Evolutionary conservation across 1,284 basidiomycete species (phyloP).

Genomic region (Ganoderma meredithae): DNA sequence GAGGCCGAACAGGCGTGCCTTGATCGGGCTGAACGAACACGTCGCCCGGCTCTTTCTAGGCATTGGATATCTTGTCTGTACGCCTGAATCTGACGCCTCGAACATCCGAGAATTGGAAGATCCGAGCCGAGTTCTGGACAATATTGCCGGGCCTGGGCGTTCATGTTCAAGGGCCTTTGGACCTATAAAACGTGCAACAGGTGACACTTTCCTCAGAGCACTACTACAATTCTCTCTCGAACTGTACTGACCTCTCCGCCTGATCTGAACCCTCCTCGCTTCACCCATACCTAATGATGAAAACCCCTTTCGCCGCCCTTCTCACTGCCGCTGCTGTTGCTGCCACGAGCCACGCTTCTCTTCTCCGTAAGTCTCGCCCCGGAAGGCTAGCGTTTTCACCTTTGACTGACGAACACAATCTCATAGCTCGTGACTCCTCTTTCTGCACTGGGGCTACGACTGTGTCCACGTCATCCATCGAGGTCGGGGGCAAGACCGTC

Average conservation of each 20-base stretch:
- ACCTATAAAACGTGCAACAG: not conserved
- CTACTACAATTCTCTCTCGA: not conserved
- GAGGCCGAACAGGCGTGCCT: not conserved
- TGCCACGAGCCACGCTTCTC: slow-evolving; percentile 23
- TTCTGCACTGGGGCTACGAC: slow-evolving; percentile 23
- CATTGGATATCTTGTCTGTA: not conserved
- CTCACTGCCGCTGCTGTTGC: slow-evolving; percentile 30
- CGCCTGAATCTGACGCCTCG: not conserved
- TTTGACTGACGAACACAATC: not conserved
- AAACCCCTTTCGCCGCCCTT: slow-evolving; percentile 21
- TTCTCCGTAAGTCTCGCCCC: slow-evolving; percentile 19
- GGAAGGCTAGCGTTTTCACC: not conserved
- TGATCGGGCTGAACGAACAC: not conserved
- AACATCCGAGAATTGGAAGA: slow-evolving; percentile 1
- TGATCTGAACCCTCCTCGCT: not conserved
- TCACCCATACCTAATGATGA: slow-evolving; percentile 20
- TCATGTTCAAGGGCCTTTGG: not conserved
- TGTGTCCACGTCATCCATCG: slow-evolving; percentile 18
- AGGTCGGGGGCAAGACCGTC: slow-evolving; percentile 24
- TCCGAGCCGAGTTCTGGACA: not conserved
- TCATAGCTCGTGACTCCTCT: slow-evolving; percentile 23
- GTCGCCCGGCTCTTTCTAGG: not conserved
- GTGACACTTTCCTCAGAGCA: not conserved
- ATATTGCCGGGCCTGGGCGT: not conserved
- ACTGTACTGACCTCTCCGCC: not conserved